Conservation (phyloP, 2,329 filamentous ascomycete species). For the Paraconiothyrium brasiliense region DNA sequence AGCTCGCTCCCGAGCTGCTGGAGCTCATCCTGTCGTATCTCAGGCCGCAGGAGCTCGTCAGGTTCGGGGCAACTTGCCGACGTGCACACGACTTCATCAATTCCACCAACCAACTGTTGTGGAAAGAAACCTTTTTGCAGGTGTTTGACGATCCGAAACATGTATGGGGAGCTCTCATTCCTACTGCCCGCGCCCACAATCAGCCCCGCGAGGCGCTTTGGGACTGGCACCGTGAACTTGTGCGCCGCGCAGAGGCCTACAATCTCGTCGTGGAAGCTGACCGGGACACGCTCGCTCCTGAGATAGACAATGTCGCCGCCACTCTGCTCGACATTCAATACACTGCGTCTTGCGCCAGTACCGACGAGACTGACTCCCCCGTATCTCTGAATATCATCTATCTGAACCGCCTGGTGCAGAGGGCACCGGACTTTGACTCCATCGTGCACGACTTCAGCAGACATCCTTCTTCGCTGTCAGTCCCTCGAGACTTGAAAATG, state of each 20-base stretch:
- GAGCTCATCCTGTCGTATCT: constrained; percentile 31
- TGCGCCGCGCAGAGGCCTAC: constrained; percentile 21
- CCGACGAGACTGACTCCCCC: background rate
- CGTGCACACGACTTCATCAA: constrained; percentile 27
- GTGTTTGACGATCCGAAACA: constrained; percentile 34
- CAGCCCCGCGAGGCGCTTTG: constrained; percentile 24
- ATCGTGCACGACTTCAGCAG: constrained; percentile 33
- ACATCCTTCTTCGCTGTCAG: constrained; percentile 22
- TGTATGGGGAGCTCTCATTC: constrained; percentile 25
- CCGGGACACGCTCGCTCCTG: background rate
- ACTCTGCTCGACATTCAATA: constrained; percentile 31
- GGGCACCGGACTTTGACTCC: constrained; percentile 18
- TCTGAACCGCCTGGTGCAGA: constrained; percentile 21
- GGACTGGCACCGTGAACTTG: constrained; percentile 30
- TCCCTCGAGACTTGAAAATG: constrained; percentile 20
- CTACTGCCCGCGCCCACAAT: constrained; percentile 29
- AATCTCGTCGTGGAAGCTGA: constrained; percentile 19
- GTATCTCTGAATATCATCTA: constrained; percentile 29
- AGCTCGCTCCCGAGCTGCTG: constrained; percentile 30
- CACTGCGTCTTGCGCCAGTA: constrained; percentile 21
- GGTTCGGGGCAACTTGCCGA: constrained; percentile 29
- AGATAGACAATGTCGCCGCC: constrained; percentile 22
- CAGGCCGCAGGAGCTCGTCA: constrained; percentile 22
- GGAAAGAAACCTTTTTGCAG: constrained; percentile 30
- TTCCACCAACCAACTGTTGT: constrained; percentile 32